These are phyloP conservation scores for Solanum tacnaense DNA, from an alignment of 257 asterid species.

Conservation along the genomic window DNA sequence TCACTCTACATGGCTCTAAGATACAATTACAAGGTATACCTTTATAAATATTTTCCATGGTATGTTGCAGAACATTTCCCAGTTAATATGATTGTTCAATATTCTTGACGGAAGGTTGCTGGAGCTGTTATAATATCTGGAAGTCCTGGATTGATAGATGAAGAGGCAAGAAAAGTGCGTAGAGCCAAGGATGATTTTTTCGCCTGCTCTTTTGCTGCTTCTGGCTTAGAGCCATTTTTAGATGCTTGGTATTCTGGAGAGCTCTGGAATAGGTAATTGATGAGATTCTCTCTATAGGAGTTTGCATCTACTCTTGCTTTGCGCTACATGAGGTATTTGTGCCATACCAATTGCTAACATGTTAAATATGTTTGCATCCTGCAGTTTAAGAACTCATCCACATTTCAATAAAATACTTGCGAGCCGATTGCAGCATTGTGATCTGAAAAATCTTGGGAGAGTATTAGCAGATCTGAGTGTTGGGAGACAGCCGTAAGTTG, in stretches of 20 bases:
- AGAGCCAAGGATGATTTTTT: conserved; percentile 75
- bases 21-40: conserved; percentile 48
- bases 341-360: background rate
- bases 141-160: conserved; percentile 75
- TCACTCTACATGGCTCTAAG: conserved; percentile 65
- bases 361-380: background rate
- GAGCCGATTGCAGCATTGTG: conserved; percentile 57
- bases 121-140: conserved; percentile 84
- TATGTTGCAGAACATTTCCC: background rate
- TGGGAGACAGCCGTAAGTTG: conserved; percentile 88
- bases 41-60: background rate
- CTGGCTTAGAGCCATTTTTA: conserved; percentile 57
- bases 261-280: conserved; percentile 69
- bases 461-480: conserved; percentile 59
- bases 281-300: background rate
- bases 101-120: conserved; percentile 35
- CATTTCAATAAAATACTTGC: conserved; percentile 37
- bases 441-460: conserved; percentile 59
- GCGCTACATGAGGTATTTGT: background rate
- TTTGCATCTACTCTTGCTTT: background rate
- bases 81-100: background rate
- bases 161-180: conserved; percentile 48
- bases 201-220: conserved; percentile 54
- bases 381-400: conserved; percentile 84
- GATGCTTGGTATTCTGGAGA: conserved; percentile 81